A percentile compares a stretch with the other conserved stretches of the same genome.
Conservation (phyloP, 345 rosid species). For the Laguncularia racemosa region DNA sequence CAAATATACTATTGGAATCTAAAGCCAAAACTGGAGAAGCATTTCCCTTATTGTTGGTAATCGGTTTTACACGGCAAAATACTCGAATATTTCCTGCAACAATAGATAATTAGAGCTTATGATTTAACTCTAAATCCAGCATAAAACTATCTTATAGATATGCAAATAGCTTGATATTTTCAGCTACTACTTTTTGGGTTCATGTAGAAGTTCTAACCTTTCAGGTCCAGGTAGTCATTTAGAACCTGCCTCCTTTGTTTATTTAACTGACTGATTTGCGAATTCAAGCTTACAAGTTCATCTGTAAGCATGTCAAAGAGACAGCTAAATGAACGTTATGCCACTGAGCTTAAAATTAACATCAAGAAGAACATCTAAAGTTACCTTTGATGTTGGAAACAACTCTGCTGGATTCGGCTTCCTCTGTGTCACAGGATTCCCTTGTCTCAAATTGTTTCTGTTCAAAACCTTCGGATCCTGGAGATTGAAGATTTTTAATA, state of each 20-base stretch:
- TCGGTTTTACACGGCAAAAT: slow-evolving; percentile 65
- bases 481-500: slow-evolving; percentile 11
- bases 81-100: slow-evolving; percentile 69
- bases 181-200: too few relatives aligned
- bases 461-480: not conserved
- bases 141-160: too few relatives aligned
- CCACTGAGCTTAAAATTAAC: too few relatives aligned
- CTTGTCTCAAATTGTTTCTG: not conserved
- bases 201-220: slow-evolving; percentile 35
- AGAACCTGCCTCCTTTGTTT: slow-evolving; percentile 53
- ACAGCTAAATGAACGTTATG: not conserved
- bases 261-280: slow-evolving; percentile 36
- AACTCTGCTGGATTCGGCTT: slow-evolving; percentile 19
- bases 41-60: slow-evolving; percentile 21
- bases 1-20: slow-evolving; percentile 39
- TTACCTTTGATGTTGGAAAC: slow-evolving; percentile 10
- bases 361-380: too few relatives aligned
- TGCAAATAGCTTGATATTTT: too few relatives aligned
- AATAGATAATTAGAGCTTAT: not conserved
- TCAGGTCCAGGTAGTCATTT: slow-evolving; percentile 63
- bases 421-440: slow-evolving; percentile 3
- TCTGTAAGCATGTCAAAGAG: slow-evolving; percentile 25
- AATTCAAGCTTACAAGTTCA: slow-evolving; percentile 34
- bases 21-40: slow-evolving; percentile 33
- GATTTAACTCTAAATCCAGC: too few relatives aligned